Evolutionary conservation across 257 asterid genomes (phyloP), one percentile per base, ranked within the genome.

Genomic region (Fraxinus quadrangulata): DNA sequence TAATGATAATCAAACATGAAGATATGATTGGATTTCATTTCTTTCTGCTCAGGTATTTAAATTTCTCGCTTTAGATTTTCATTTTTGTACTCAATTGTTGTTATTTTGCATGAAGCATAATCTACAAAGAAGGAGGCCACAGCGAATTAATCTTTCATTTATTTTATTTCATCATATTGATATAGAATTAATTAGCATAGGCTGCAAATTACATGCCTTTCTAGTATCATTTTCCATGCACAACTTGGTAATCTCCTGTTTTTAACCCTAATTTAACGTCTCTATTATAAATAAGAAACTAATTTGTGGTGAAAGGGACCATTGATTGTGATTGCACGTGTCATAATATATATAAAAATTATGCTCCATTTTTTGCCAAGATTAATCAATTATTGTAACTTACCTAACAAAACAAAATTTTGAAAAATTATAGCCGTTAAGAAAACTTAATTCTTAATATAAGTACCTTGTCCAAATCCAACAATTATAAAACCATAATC

Each of bases 371-470:
- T 61, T 19, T 24, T 23, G 33, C 68, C 68, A 61, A 23, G 33
- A 21, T 61, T 24, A 10, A 21, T 63, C 69, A 3, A 24, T 63
- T 63, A 5, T 40, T 40, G 49, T 40, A 0, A 40, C 49, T 79
- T 79, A 65, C 83, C 83, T 13, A 49, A 0, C 24, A 63, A 63
- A 23, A 23, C 47, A 31, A 6, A 72, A 26, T 12, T 56, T 24
- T 26, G 67, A 40, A 37, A 61, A 2, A 13, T 42, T 19, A 40
- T 71, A 79, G 65, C 83, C 75, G 73, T 71, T 83, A 56, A 56
- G 67, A 21, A 56, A 19, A 17, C 23, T 19, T 7, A 2, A 2
- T 19, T 21, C 10, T 56, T 56, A n/a, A 19, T 56, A 37, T 17
- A 63, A 40, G 31, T 76, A 36, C 21, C 76, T 12, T 26, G 72